phyloP scores from a whole-genome alignment of 2,329 filamentous ascomycete genomes.

The Coniochaeta sp. region DNA sequence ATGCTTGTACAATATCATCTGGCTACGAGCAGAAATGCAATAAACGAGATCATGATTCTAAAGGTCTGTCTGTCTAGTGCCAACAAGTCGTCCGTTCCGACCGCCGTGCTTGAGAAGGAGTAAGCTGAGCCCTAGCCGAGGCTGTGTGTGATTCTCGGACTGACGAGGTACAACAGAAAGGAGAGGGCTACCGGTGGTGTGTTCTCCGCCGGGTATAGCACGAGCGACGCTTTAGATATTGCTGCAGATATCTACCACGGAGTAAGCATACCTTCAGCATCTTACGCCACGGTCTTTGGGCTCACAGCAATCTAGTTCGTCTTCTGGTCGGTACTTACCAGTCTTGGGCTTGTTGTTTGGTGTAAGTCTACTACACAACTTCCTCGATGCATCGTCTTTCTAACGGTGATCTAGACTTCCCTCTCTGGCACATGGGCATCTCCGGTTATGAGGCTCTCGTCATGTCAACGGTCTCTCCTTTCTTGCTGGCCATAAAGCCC shows the following conservation, averaged over 20 bases:
- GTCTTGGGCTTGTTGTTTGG: conserved; percentile 84
- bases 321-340: conserved; percentile 93
- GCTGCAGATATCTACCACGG: conserved; percentile 87
- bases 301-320: conserved; percentile 53
- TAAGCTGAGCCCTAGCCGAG: conserved; percentile 38
- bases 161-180: conserved; percentile 46
- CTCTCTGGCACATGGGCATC: conserved; percentile 98
- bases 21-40: not conserved
- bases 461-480: conserved; percentile 74
- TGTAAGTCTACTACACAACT: conserved; percentile 56
- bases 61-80: conserved; percentile 33
- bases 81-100: conserved; percentile 35
- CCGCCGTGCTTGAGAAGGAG: conserved; percentile 61
- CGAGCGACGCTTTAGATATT: conserved; percentile 69
- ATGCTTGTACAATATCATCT: conserved; percentile 7
- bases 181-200: conserved; percentile 64
- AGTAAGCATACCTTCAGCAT: conserved; percentile 43
- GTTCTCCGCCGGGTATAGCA: conserved; percentile 65
- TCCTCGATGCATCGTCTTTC: not conserved
- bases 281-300: not conserved
- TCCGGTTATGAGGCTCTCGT: conserved; percentile 91
- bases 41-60: conserved; percentile 27
- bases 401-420: conserved; percentile 58
- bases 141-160: not conserved
- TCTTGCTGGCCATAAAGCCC: conserved; percentile 64